Conservation (phyloP, 31 red algal genomes). For the Porphyra umbilicalis region DNA sequence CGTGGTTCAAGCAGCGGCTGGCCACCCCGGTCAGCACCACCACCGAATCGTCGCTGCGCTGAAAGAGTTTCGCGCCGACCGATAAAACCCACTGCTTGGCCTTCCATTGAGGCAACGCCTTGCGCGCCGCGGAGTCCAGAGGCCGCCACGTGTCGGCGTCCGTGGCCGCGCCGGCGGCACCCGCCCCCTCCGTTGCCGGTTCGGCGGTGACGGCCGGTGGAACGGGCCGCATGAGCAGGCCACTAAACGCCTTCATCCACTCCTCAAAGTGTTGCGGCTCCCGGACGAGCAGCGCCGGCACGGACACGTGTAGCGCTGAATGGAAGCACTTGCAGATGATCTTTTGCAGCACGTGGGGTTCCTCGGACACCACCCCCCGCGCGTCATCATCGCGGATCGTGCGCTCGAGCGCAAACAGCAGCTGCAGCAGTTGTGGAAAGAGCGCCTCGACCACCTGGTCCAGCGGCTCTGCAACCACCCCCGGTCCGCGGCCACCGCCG, state of each 20-base stretch:
- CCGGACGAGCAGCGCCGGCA: constrained; percentile 7
- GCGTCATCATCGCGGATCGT: not conserved
- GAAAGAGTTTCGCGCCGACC: constrained; percentile 3
- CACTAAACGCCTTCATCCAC: constrained; percentile 10
- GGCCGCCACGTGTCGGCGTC: not conserved
- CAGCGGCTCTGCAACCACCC: not conserved
- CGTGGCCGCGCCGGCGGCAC: not conserved
- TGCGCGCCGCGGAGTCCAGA: not conserved
- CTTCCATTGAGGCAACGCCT: constrained; percentile 15
- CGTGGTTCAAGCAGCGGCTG: not conserved
- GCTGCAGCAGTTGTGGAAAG: not conserved
- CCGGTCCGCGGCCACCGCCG: no score
- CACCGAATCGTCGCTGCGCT: constrained; percentile 5
- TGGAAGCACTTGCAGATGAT: constrained; percentile 18
- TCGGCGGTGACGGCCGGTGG: not conserved
- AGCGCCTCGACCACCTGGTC: constrained; percentile 14
- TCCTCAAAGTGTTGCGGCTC: not conserved
- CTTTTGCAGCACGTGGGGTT: not conserved
- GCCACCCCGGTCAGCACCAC: not conserved
- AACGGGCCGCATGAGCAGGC: not conserved
- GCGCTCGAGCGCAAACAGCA: not conserved
- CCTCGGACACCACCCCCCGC: not conserved
- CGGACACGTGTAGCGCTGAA: not conserved
- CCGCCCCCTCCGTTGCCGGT: not conserved
- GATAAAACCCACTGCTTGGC: constrained; percentile 16